Evolutionary conservation across 2,329 filamentous ascomycete genomes (phyloP).

Genomic region (Emmonsiellopsis sp.): DNA sequence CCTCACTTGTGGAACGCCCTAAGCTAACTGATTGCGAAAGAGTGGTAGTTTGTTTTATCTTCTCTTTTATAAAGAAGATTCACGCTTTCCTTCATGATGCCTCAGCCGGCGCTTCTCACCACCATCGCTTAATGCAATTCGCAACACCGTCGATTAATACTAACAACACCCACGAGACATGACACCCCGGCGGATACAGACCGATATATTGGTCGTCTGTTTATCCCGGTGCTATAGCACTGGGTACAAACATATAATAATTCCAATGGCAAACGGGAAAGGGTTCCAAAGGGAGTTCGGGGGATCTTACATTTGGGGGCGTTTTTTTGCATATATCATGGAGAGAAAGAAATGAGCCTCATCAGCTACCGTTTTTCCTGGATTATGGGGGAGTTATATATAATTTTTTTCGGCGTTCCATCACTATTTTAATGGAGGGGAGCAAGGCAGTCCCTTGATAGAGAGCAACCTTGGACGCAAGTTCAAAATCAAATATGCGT

Average conservation of each 20-base stretch:
- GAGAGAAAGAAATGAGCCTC: no score
- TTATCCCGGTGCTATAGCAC: not conserved
- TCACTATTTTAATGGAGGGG: no score
- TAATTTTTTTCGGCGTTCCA: no score
- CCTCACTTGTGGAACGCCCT: not conserved
- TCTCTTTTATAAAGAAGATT: not conserved
- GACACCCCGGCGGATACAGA: not conserved
- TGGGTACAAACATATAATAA: not conserved
- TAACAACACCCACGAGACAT: not conserved
- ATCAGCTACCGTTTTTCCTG: no score
- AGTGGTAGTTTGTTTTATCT: not conserved
- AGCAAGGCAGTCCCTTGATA: no score
- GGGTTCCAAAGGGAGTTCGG: not conserved
- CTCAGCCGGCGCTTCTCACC: not conserved
- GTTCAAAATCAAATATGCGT: no score
- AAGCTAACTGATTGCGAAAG: not conserved
- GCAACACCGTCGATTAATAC: not conserved
- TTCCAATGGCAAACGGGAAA: not conserved
- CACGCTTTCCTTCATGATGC: not conserved
- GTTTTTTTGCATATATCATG: not conserved
- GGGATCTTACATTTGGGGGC: not conserved
- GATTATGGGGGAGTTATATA: no score
- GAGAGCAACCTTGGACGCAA: no score
- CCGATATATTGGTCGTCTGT: not conserved
- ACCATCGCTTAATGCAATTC: not conserved